These are phyloP conservation scores for Boletus tylopilopsis DNA, from an alignment of 768 basidiomycete species.

Conservation along the genomic window DNA sequence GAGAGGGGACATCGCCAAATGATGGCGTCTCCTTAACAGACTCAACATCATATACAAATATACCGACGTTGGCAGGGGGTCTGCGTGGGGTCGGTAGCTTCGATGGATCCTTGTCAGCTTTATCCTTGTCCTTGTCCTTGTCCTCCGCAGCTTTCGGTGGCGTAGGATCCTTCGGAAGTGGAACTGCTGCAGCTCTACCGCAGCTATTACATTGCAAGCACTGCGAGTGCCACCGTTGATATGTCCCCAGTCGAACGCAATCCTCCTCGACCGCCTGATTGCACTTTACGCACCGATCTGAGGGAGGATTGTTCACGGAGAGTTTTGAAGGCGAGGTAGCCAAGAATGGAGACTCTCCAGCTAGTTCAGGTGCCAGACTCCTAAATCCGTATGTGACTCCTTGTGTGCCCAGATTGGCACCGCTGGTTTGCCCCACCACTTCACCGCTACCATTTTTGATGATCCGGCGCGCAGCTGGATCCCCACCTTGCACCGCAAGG, in stretches of 20 bases:
- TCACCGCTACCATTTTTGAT: conserved; percentile 76
- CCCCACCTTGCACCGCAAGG: conserved; percentile 81
- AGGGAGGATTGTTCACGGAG: conserved; percentile 68
- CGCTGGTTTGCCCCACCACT: conserved; percentile 33
- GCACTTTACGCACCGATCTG: conserved; percentile 90
- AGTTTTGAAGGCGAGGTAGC: conserved; percentile 41
- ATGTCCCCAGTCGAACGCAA: conserved; percentile 92
- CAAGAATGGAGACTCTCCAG: conserved; percentile 81
- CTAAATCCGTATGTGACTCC: conserved; percentile 91
- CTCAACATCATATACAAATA: conserved; percentile 76
- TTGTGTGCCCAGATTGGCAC: conserved; percentile 72
- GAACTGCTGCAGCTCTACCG: conserved; percentile 69
- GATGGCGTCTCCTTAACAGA: conserved; percentile 63
- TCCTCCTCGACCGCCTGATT: conserved; percentile 93
- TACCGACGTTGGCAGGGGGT: conserved; percentile 74
- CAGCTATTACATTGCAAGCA: conserved; percentile 86
- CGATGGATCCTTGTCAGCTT: conserved; percentile 41
- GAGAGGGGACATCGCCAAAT: conserved; percentile 69
- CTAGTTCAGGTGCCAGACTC: conserved; percentile 86
- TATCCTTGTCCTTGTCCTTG: conserved; percentile 41
- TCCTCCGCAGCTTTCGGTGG: conserved; percentile 51
- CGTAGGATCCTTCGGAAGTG: conserved; percentile 51
- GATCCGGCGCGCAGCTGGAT: conserved; percentile 71
- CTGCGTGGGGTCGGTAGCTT: conserved; percentile 65
- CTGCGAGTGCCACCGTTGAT: conserved; percentile 93